Base-by-base conservation (phyloP, 306 rosid genomes). In the Canavalia ensiformis region DNA sequence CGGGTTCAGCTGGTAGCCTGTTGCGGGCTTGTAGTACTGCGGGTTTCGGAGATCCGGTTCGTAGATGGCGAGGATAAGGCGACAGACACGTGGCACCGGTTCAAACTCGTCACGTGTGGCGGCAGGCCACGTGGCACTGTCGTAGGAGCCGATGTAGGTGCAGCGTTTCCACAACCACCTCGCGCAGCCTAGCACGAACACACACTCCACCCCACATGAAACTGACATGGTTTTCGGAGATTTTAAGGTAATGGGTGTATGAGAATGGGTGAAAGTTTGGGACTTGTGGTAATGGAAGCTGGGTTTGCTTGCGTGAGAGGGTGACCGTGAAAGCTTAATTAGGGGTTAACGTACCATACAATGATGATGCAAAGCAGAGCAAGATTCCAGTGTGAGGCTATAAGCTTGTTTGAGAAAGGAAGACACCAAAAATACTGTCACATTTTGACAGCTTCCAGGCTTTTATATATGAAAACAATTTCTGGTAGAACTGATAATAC, bases 81-180 rank as follows among this genome's bases (percentile, higher is more conserved):
- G 92, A 79, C 99, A 91, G 64, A 93, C 59, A 12, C 93, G 96
- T 3, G 99, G 99, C 31, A 93, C 86, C 0, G 89, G 77, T 0
- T 87, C 94, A 80, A 95, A 90, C 78, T 95, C 98, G 7, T 81
- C 90, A 45, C 80, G 3, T 33, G 97, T 87, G 68, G 99, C 94
- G 29, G 78, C 9, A 0, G 97, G 39, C 98, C 99, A 93, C 4
- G 94, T 87, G 81, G 85, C 88, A 73, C 97, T 91, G 79, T 95
- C 99, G 88, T 95, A 88, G 37, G 91, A 77, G 50, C 99, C 98
- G 12, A 95, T 55, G 87, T 91, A 83, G 4, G 96, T 93, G 84
- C 98, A 95, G n/a, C 98, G 98, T 70, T 91, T 91, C 98, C 98
- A 95, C 0, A 88, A 82, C 99, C 99, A 95, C 8, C 99, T 92